Base-by-base conservation (phyloP, 2,329 filamentous ascomycete genomes). In the Escovopsis sp. region DNA sequence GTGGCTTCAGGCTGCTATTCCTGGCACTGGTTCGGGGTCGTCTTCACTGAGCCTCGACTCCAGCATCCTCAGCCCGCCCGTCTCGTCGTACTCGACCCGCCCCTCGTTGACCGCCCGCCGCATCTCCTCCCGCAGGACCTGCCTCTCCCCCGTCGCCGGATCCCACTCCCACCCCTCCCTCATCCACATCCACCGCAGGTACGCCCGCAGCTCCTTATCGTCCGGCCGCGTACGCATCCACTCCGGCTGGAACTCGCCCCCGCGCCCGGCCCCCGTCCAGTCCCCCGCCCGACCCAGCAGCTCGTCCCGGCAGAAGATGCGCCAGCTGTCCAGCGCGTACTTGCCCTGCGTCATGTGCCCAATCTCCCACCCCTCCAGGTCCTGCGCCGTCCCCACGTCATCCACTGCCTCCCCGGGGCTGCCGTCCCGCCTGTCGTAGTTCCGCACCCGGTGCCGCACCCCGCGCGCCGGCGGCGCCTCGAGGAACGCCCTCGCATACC, bases 181-280 rank as follows among this genome's bases (percentile, higher is more conserved):
- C 63, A 91, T 73, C 87, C 88, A 94, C 76, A 87, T 85, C 87
- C 88, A 95, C 34, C 81, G 72, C 54, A 95, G 61, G 62, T 79
- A 94, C 0, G 85, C 86, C 36, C 84, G 72, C n/a, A 95, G 65
- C 59, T 95, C 88, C 62, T 94, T 95, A 59, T 95, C 88, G 36
- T 70, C 64, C 0, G 88, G 86, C 39, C 82, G 57, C 1, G 94
- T 86, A 3, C 85, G 73, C 72, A 87, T 91, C 88, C 88, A 95
- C 60, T 95, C 88, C 0, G 86, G 85, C 52, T 86, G 79, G 55
- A 88, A 86, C 12, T 67, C 65, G 41, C 60, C 46, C 54, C 63
- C 49, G 52, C 63, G 49, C 50, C 73, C 56, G 52, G 61, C 66
- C 1, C 82, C 82, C 52, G 77, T 79, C 74, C 80, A 85, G 48